A percentile compares a stretch with the other conserved stretches of the same genome.
Evolutionary conservation across 768 basidiomycete species (phyloP).

Genomic region (Panaeolus cyanescens): DNA sequence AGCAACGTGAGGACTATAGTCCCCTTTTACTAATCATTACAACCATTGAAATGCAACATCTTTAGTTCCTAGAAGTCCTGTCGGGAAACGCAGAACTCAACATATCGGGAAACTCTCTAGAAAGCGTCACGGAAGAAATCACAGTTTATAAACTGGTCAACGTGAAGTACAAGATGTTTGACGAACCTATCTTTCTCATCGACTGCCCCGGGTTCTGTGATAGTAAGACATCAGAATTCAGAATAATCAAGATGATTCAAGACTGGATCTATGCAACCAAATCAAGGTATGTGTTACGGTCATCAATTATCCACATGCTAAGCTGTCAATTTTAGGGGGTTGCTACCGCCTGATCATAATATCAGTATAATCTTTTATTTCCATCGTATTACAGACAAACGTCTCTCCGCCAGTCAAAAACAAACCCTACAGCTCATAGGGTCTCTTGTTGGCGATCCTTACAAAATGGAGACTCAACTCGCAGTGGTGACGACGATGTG

Average conservation of each 20-base stretch:
- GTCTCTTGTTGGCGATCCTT: too few species aligned
- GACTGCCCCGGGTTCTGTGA: neutral
- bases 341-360: too few species aligned
- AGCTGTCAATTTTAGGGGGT: too few species aligned
- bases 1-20: neutral
- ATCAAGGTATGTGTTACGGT: too few species aligned
- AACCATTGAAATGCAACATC: too few species aligned
- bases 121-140: neutral
- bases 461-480: too few species aligned
- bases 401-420: too few species aligned
- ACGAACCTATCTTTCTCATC: neutral
- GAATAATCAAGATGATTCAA: neutral
- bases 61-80: neutral
- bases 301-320: too few species aligned
- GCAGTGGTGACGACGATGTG: too few species aligned
- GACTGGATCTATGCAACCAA: neutral
- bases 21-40: neutral
- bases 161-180: neutral
- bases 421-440: too few species aligned
- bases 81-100: neutral
- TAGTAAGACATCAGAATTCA: neutral
- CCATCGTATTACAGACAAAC: too few species aligned
- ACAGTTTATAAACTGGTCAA: neutral
- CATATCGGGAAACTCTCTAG: neutral
- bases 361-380: too few species aligned